phyloP scores from a whole-genome alignment of 1,284 basidiomycete species.

The Fomitopsis schrenkii region DNA sequence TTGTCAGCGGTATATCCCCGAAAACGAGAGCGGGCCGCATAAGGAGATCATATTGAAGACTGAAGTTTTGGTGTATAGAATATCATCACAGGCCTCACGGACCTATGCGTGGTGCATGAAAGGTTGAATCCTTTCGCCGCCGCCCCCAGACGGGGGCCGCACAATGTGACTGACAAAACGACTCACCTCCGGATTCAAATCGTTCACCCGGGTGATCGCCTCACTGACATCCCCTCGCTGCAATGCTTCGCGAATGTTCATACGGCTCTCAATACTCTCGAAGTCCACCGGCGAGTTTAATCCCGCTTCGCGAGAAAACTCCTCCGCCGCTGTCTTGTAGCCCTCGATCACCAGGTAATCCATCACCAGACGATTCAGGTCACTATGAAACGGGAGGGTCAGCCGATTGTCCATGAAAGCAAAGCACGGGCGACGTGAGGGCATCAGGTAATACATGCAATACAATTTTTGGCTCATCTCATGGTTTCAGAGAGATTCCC shows the following conservation, averaged over 20 bases:
- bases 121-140: constrained; percentile 71
- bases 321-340: constrained; percentile 93
- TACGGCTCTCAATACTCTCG: constrained; percentile 88
- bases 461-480: constrained; percentile 50
- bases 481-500: constrained; percentile 82
- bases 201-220: constrained; percentile 91
- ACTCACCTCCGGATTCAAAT: constrained; percentile 94
- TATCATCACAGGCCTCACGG: constrained; percentile 72
- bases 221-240: constrained; percentile 94
- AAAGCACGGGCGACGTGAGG: constrained; percentile 11
- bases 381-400: constrained; percentile 47
- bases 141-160: not conserved
- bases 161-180: not conserved
- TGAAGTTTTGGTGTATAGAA: constrained; percentile 73
- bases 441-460: constrained; percentile 83
- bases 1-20: constrained; percentile 13
- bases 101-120: constrained; percentile 99
- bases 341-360: constrained; percentile 98
- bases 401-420: constrained; percentile 27
- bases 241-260: constrained; percentile 91
- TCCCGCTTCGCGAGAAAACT: constrained; percentile 87
- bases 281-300: constrained; percentile 79
- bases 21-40: constrained; percentile 11
- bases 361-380: constrained; percentile 94
- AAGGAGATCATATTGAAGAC: constrained; percentile 83